Base-by-base conservation (phyloP, 768 basidiomycete genomes). In the Tylopilus intermedius region DNA sequence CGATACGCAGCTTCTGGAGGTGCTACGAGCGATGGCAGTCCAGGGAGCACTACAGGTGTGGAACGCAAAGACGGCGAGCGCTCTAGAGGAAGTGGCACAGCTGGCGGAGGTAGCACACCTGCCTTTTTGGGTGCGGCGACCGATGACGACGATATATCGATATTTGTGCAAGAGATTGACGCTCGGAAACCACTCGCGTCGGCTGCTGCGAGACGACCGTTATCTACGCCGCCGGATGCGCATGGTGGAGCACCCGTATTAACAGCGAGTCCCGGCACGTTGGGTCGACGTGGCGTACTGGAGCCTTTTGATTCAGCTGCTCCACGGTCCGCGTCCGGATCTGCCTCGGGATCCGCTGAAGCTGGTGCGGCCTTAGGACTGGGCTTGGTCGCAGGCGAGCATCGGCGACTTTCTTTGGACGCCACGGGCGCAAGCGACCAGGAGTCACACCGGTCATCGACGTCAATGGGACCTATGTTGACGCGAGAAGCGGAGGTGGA, bases 101-200 rank as follows among this genome's bases (percentile, higher is more conserved):
- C 62, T 46, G 49, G 64, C 27, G 51, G 56, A 2, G 39, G 57
- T 27, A 33, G 38, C 18, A 45, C 50, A 2, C 64, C 79, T 8
- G 76, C 77, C 5, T 79, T 73, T 62, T 65, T 82, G 50, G 74
- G 75, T 47, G 68, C 72, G 1, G 71, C 72, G 42, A 79, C 79
- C 6, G 85, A 90, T 56, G 85, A 90, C 58, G 87, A 88, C 58
- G 88, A 89, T 47, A 81, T 90, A 27, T 88, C 87, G 5, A 73
- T 78, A 11, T 90, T 90, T 59, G 84, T 90, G 39, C 83, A 85
- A 61, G 84, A 89, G 44, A 88, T 88, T 46, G 88, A 88, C 59
- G 71, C 79, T 24, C 76, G 85, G 24, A 83, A 82, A 61, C 87
- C 88, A 3, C 71, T 90, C 8, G 59, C 61, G 33, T 62, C 52